phyloP scores from a whole-genome alignment of 768 basidiomycete genomes.

The Mycena vitilis region DNA sequence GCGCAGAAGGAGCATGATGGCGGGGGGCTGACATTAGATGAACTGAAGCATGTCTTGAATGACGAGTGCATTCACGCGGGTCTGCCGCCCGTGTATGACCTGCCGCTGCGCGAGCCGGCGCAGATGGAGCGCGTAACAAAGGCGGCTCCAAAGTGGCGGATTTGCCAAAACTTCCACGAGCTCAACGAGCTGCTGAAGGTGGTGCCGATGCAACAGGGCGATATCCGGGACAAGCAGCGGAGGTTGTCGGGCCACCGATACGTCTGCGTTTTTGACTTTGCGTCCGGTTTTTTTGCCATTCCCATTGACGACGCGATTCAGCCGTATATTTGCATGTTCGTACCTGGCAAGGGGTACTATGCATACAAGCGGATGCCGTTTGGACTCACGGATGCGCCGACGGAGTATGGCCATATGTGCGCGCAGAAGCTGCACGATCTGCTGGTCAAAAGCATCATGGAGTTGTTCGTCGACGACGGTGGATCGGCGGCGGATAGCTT shows the following conservation, averaged over 20 bases:
- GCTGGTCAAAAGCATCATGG: constrained; percentile 38
- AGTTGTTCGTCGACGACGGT: constrained; percentile 55
- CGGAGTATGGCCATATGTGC: constrained; percentile 46
- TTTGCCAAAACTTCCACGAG: constrained; percentile 56
- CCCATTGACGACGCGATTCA: constrained; percentile 32
- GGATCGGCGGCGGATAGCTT: constrained; percentile 47
- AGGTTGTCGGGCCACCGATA: constrained; percentile 49
- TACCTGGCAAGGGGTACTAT: constrained; percentile 52
- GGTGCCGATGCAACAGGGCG: constrained; percentile 48
- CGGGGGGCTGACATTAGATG: constrained; percentile 45
- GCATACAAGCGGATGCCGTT: constrained; percentile 52
- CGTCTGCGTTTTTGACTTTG: constrained; percentile 50
- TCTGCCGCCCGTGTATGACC: constrained; percentile 33
- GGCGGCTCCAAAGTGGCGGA: constrained; percentile 49
- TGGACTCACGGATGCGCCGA: constrained; percentile 53
- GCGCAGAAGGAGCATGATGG: constrained; percentile 50
- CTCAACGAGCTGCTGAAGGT: constrained; percentile 46
- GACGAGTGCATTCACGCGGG: constrained; percentile 46
- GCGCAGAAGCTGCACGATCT: constrained; percentile 42
- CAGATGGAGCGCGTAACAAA: not conserved
- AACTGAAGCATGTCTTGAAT: constrained; percentile 49
- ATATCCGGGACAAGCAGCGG: constrained; percentile 54
- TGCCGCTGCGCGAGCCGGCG: constrained; percentile 35
- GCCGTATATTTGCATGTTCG: constrained; percentile 50
- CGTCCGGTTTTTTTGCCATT: constrained; percentile 49